Base-by-base conservation (phyloP, 768 basidiomycete genomes). In the Mycena maculata region DNA sequence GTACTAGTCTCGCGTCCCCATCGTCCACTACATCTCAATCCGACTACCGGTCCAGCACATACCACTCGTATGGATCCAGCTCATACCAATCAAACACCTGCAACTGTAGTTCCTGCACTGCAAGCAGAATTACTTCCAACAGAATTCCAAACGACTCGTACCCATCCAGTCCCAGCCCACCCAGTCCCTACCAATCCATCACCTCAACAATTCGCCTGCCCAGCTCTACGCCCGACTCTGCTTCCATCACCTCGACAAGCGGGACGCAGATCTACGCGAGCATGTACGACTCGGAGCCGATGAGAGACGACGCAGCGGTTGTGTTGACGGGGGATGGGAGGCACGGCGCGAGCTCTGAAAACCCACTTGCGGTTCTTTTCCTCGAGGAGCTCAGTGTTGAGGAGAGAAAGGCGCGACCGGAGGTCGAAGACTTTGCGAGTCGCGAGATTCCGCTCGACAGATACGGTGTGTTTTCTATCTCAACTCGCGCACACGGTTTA, bases 361-460 rank as follows among this genome's bases (percentile, higher is more conserved):
- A 58, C 41, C 56, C 56, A 42, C 56, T 58, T 58, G 56, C 41
- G 56, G 27, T 58, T 58, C 27, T 58, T 58, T 58, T 58, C 41
- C 42, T 58, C 56, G 28, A 58, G 56, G 56, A 58, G 56, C 56
- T 58, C 56, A 45, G 41, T n/a, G 56, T 42, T 58, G 56, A 45
- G 56, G 56, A 42, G 56, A 58, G 41, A 58, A 44, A 58, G 42
- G 56, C 56, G 56, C 56, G 56, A 44, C 42, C 42, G 7, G 20
- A 58, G 42, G 56, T 45, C 56, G 56, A 58, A 45, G 56, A 58
- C 56, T 58, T 44, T 58, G 56, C 56, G 47, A 39, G 33, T 48
- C 58, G 58, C 58, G 58, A 47, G 57, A 48, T 47, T 59, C 44
- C 57, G 31, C 44, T 48, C 31, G 57, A 59, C 45, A 47, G 28